Base-by-base conservation (phyloP, 1,284 basidiomycete genomes). In the Naganishia sp. region DNA sequence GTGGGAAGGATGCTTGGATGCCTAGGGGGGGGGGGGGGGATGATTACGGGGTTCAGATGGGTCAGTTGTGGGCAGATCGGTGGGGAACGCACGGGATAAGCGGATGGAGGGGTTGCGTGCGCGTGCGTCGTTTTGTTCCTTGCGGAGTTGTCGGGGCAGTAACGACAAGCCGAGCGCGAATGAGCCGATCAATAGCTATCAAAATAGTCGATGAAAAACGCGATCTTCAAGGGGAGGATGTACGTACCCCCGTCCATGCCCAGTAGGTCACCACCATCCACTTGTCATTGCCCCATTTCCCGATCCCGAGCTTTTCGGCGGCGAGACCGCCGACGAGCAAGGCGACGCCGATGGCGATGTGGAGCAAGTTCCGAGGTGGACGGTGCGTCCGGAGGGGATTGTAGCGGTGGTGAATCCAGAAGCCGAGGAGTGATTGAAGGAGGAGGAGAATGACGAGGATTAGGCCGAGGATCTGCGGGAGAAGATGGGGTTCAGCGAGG, bases 181-280 rank as follows among this genome's bases (percentile, higher is more conserved):
- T 13, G 56, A 28, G 15, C 25, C 55, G 39, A 60, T 21, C 25
- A 66, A 21, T 13, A 58, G 9, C 64, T 66, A 43, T 15, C 15
- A 21, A 6, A 6, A 13, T 6, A 49, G 6, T 28, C 11, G 6
- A 28, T 39, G 28, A 43, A 32, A 41, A 28, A 13, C 15, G 3
- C 15, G 28, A 17, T 17, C 17, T 10, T 23, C 21, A n/a, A n/a
- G 25, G 4, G 43, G 45, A 5, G 28, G 28, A 28, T 21, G 21
- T 32, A 60, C 64, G 56, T 46, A 66, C 64, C 28, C 55, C 64
- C 9, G 56, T 46, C 64, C 64, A 66, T 10, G 52, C 49, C 55
- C 55, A 66, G 49, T 28, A 66, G 13, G 42, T 23, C 11, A 66
- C 49, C 15, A 49, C 49, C 55, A 45, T 50, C 64, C 64, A 66